Percentiles rank a stretch among this genome's conserved stretches.
Evolutionary conservation across 768 basidiomycete genomes (phyloP).

Genomic region (Astraeus odoratus): DNA sequence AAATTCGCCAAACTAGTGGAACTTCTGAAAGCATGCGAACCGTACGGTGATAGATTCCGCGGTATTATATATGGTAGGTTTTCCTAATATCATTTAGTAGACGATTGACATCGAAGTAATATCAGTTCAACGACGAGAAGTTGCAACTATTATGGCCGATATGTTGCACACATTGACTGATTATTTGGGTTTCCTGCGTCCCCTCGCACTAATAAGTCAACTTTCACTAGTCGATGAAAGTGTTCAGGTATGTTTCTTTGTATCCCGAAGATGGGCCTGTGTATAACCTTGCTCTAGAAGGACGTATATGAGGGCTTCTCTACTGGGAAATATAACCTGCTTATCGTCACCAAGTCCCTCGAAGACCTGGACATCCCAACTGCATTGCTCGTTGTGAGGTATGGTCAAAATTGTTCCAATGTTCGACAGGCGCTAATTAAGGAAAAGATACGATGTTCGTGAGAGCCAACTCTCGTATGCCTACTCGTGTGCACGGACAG

Average conservation of each 20-base stretch:
- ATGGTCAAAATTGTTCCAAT: slow-evolving; percentile 10
- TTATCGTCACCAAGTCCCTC: slow-evolving; percentile 51
- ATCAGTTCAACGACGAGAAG: slow-evolving; percentile 45
- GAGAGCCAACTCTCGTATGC: slow-evolving; percentile 59
- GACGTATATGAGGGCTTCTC: slow-evolving; percentile 45
- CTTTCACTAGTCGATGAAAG: slow-evolving; percentile 25
- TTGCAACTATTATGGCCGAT: slow-evolving; percentile 54
- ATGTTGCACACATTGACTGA: slow-evolving; percentile 50
- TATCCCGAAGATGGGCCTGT: slow-evolving; percentile 1
- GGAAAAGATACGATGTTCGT: slow-evolving; percentile 21
- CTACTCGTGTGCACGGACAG: slow-evolving; percentile 42
- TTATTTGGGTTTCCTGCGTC: slow-evolving; percentile 47
- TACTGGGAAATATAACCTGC: slow-evolving; percentile 52
- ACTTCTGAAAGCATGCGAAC: slow-evolving; percentile 47
- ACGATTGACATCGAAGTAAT: slow-evolving; percentile 7
- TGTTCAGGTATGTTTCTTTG: slow-evolving; percentile 26
- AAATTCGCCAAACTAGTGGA: slow-evolving; percentile 61
- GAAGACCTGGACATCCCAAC: slow-evolving; percentile 58
- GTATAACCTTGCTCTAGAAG: slow-evolving; percentile 27
- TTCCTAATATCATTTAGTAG: not conserved
- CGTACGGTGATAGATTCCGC: slow-evolving; percentile 52
- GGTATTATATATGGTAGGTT: slow-evolving; percentile 56
- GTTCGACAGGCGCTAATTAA: not conserved
- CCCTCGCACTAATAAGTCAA: slow-evolving; percentile 39
- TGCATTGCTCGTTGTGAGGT: slow-evolving; percentile 59